A percentile compares a stretch with the other conserved stretches of the same genome.
phyloP scores from a whole-genome alignment of 352 stramenopile genomes.

The Pythium coloratum region DNA sequence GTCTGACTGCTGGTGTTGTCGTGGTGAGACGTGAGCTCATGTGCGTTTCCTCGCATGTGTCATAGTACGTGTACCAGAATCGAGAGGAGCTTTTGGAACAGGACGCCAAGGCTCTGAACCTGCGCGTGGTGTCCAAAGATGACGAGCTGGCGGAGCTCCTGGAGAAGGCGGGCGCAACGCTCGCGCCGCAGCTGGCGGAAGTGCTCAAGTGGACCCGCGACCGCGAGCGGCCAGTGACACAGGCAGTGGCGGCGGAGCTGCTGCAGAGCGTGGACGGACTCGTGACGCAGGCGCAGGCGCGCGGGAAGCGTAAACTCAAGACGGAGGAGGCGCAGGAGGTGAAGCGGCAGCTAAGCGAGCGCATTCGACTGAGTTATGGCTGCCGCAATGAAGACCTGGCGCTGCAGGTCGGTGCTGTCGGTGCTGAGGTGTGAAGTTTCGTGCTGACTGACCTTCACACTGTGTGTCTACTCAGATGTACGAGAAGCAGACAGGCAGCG shows the following conservation, averaged over 20 bases:
- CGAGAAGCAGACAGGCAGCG: conserved; percentile 54
- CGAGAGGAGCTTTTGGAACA: conserved; percentile 46
- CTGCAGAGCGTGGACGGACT: conserved; percentile 42
- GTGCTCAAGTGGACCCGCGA: conserved; percentile 54
- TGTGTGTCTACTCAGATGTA: conserved; percentile 38
- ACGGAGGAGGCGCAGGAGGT: conserved; percentile 40
- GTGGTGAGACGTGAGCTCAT: background rate
- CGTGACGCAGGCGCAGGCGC: conserved; percentile 34
- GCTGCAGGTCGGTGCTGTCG: conserved; percentile 36
- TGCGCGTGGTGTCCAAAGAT: conserved; percentile 60
- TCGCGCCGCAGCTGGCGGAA: conserved; percentile 42
- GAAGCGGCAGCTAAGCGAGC: conserved; percentile 46
- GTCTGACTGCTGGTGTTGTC: background rate
- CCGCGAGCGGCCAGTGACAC: conserved; percentile 24
- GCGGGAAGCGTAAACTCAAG: conserved; percentile 41
- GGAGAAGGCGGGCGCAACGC: conserved; percentile 39
- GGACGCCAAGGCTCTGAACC: conserved; percentile 43
- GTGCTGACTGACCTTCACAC: background rate
- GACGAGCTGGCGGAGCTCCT: conserved; percentile 57
- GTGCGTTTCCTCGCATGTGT: background rate
- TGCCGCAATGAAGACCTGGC: conserved; percentile 68
- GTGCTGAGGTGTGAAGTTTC: background rate
- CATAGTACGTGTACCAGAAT: conserved; percentile 66
- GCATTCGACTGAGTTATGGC: conserved; percentile 66
- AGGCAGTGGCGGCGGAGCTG: conserved; percentile 38